Conservation (phyloP, 352 stramenopile genomes). For the Blastocystis sp. region DNA sequence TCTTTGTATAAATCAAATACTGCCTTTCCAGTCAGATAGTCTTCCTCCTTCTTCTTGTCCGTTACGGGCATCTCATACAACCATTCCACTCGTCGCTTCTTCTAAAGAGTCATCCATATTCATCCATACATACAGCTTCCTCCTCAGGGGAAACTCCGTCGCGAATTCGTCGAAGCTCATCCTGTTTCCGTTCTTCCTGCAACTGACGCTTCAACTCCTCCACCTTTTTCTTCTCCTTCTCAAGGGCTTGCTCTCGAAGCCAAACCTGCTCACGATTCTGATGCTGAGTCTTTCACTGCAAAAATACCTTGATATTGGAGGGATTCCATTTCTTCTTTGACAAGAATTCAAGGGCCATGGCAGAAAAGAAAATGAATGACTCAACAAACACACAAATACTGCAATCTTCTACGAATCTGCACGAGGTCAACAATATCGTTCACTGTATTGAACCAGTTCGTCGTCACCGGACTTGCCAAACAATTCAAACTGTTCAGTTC, state of each 20-base stretch:
- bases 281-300: not conserved
- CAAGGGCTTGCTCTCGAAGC: conserved; percentile 47
- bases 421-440: conserved; percentile 26
- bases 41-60: conserved; percentile 18
- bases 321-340: conserved; percentile 57
- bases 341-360: conserved; percentile 53
- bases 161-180: conserved; percentile 5
- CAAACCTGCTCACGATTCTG: conserved; percentile 56
- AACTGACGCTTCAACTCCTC: conserved; percentile 39
- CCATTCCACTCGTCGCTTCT: conserved; percentile 40
- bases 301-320: conserved; percentile 32
- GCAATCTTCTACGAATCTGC: conserved; percentile 35
- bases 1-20: conserved; percentile 52
- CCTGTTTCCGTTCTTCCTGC: conserved; percentile 4
- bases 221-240: conserved; percentile 53
- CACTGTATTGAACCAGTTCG: conserved; percentile 49
- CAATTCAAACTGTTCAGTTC: conserved; percentile 34
- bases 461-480: conserved; percentile 38
- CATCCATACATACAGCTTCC: not conserved
- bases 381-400: conserved; percentile 52
- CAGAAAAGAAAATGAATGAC: not conserved
- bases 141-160: conserved; percentile 11
- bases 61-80: conserved; percentile 32
- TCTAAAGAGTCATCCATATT: not conserved
- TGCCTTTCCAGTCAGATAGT: conserved; percentile 33